Percentiles rank a stretch among this genome's conserved stretches.
Evolutionary conservation across 2,329 filamentous ascomycete genomes (phyloP).

Genomic region (Xylariaceae sp.): DNA sequence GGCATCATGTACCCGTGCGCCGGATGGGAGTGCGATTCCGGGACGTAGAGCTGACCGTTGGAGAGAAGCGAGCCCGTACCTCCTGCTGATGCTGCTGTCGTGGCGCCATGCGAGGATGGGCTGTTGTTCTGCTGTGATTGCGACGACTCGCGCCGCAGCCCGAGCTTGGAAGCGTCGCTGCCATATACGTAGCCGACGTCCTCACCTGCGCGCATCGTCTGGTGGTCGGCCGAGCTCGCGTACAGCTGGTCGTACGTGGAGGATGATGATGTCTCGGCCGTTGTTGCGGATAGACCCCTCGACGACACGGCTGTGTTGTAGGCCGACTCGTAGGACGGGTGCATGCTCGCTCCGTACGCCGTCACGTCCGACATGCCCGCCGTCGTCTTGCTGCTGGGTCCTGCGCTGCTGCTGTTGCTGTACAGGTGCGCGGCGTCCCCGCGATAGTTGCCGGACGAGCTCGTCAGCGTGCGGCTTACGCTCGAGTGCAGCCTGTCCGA

Average conservation of each 20-base stretch:
- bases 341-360: slow-evolving; percentile 25
- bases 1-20: slow-evolving; percentile 20
- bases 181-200: slow-evolving; percentile 28
- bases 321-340: slow-evolving; percentile 21
- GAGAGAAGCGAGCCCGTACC: slow-evolving; percentile 24
- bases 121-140: too few species aligned
- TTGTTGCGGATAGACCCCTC: too few species aligned
- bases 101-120: too few species aligned
- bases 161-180: slow-evolving; percentile 23
- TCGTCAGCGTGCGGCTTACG: slow-evolving; percentile 29
- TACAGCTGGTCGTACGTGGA: slow-evolving; percentile 15
- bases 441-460: slow-evolving; percentile 29
- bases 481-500: slow-evolving; percentile 32
- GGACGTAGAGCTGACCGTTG: slow-evolving; percentile 33
- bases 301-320: too few species aligned
- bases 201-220: slow-evolving; percentile 18
- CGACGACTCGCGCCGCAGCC: slow-evolving; percentile 22
- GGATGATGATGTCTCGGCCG: too few species aligned
- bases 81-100: too few species aligned
- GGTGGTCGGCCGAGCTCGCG: not conserved
- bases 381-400: slow-evolving; percentile 14
- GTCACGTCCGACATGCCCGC: slow-evolving; percentile 25
- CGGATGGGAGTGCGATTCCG: slow-evolving; percentile 26
- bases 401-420: not conserved
- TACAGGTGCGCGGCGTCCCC: too few species aligned